A percentile compares a stretch with the other conserved stretches of the same genome.
Conservation (phyloP, 2,329 filamentous ascomycete species). For the Penicillium occitanis region DNA sequence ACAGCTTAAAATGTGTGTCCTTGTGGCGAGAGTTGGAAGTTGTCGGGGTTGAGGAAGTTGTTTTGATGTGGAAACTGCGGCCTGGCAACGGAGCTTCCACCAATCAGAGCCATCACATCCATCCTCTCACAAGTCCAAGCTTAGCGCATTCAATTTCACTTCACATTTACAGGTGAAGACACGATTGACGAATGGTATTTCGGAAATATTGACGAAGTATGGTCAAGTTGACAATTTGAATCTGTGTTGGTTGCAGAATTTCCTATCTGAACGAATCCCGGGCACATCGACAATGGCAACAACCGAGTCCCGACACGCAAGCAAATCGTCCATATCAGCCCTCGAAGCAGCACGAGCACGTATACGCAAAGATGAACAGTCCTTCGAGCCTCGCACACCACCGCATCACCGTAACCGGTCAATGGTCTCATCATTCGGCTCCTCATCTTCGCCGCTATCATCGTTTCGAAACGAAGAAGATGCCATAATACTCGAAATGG, state of each 20-base stretch:
- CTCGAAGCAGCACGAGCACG: conserved; percentile 24
- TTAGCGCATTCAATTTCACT: neutral
- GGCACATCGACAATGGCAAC: conserved; percentile 16
- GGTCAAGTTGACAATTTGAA: too few relatives aligned
- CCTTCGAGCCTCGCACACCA: conserved; percentile 54
- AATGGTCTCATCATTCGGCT: conserved; percentile 52
- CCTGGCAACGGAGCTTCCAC: conserved; percentile 20
- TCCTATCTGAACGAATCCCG: neutral
- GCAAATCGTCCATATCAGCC: conserved; percentile 23
- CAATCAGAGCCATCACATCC: conserved; percentile 7
- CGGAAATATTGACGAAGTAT: neutral
- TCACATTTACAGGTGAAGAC: neutral
- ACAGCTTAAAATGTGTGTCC: neutral
- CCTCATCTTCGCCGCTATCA: conserved; percentile 57
- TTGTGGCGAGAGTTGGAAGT: neutral
- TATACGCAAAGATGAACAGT: conserved; percentile 30
- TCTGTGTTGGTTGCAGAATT: neutral
- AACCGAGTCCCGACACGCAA: conserved; percentile 21
- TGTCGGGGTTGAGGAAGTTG: conserved; percentile 10
- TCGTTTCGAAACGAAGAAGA: conserved; percentile 75
- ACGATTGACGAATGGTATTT: neutral
- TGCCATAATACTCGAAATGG: conserved; percentile 76
- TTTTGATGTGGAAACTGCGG: conserved; percentile 18
- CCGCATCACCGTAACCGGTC: conserved; percentile 51
- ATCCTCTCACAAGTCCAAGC: neutral